Evolutionary conservation across 805 yeast species (phyloP), one percentile per base, ranked within the genome.

Genomic region (Candida namnaoensis): DNA sequence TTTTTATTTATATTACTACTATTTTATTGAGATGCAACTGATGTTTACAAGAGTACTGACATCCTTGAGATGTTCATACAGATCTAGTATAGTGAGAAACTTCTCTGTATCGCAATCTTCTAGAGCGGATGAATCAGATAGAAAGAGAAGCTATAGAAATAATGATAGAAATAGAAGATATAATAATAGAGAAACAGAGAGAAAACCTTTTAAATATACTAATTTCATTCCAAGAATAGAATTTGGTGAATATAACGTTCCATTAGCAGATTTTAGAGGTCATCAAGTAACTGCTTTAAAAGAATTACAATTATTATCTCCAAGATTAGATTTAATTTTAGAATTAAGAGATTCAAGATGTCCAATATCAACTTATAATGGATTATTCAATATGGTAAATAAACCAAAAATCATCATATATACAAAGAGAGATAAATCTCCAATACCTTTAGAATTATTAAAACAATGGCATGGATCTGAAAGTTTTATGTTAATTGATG

Each of bases 311-410:
- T 76, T 73, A 33, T 57, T 87, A 28, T 76, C 91, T 2, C 88
- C 93, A 4, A 90, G 86, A 50, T 69, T 88, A 14, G 95, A 91
- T 55, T 60, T 88, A 37, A 74, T 93, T 3, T 60, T 91, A 7
- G 99, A 93, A 54, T 73, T 93, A 8, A 64, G 98, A 54, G 99
- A 93, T 57, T 68, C 91, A 1, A 63, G 99, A 46, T 95, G 96
- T 0, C 99, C 99, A 0, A 50, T 90, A 2, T 30, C 32, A 30
- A 30, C 32, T 12, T 30, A 30, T 30, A 30, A 30, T 30, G 32
- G 10, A 7, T 30, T 30, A 30, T 30, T 30, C n/a, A 30, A 30
- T 30, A 30, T 12, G 5, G 10, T 30, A 30, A 77, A 76, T 44
- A 61, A 62, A 15, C 66, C 68, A 38, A 75, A 74, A 48, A 52